Evolutionary conservation across 2,329 filamentous ascomycete genomes (phyloP), one percentile per base, ranked within the genome.

Genomic region (Pochonia chlamydosporia): DNA sequence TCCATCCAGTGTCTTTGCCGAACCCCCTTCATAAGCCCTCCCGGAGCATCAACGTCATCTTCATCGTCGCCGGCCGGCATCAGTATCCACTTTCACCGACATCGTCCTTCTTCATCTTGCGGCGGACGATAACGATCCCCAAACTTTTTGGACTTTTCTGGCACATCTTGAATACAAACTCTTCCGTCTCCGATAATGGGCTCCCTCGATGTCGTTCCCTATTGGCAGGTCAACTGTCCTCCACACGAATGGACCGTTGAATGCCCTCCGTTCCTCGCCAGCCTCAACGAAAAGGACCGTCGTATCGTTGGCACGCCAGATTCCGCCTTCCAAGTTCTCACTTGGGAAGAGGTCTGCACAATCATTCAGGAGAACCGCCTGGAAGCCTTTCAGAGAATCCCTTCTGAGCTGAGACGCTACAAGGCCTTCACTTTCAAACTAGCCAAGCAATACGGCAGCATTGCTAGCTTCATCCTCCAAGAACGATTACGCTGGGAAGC

Each of bases 181-280:
- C 6, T 11, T 18, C 5, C 7, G 13, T 40, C 26, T 14, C 14
- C 18, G 28, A 36, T 4, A 11, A 74, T 74, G 71, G 69, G 70
- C 31, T 60, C 58, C 24, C 53, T 57, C 42, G 47, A 53, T 33
- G 47, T 49, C 49, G 50, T 66, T 11, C 84, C 85, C 0, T 95
- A 85, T 71, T 96, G 90, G 90, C 85, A 92, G 52, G 76, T 86
- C 65, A 96, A 96, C 64, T 70, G 95, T 14, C 81, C 87, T 0
- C 66, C 70, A 30, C 63, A 72, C 23, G 68, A 84, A 52, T 80
- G 84, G 62, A 81, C 83, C 0, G 56, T 66, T 3, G 72, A 82
- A 45, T 95, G 90, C 59, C 91, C 91, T 0, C 74, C 77, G 5
- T 93, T 81, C 61, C 78, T 96, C 31, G 65, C 61, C 43, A 72